phyloP scores from a whole-genome alignment of 768 basidiomycete species.

The Mycena indigotica region DNA sequence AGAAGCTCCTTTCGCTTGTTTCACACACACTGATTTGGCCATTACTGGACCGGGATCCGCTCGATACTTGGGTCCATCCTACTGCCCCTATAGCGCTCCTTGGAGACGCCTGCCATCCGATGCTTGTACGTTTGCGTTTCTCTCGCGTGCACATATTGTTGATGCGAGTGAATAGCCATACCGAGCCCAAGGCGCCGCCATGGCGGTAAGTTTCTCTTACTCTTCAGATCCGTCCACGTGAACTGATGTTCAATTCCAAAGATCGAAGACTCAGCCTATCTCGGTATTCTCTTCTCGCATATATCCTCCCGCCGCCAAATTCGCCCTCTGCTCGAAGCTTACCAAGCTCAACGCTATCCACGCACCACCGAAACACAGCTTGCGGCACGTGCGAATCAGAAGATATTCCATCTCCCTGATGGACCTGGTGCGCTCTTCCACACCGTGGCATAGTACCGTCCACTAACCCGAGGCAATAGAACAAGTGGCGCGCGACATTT shows the following conservation, averaged over 20 bases:
- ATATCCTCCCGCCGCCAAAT: constrained; percentile 48
- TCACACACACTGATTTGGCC: constrained; percentile 48
- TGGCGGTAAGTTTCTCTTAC: constrained; percentile 40
- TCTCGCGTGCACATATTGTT: neutral
- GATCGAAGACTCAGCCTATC: constrained; percentile 54
- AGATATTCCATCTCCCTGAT: constrained; percentile 59
- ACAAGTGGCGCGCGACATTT: constrained; percentile 52
- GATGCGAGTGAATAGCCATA: constrained; percentile 41
- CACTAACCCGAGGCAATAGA: too few species aligned
- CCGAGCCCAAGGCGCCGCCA: constrained; percentile 56
- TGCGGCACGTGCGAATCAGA: constrained; percentile 52
- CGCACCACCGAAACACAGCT: constrained; percentile 54
- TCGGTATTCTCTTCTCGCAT: constrained; percentile 52
- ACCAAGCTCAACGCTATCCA: constrained; percentile 51
- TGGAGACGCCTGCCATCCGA: constrained; percentile 61
- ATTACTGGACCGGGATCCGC: constrained; percentile 50
- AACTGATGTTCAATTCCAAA: constrained; percentile 28
- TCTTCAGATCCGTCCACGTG: neutral
- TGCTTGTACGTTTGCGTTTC: constrained; percentile 33
- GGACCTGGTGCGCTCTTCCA: constrained; percentile 38
- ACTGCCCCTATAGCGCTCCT: constrained; percentile 46
- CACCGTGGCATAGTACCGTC: too few species aligned
- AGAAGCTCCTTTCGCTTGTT: constrained; percentile 49
- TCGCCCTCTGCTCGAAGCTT: constrained; percentile 48
- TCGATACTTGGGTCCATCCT: constrained; percentile 51